Conservation (phyloP, 371 early-diverging fungal genomes). For the Paramicrosporidium saccamoebae region DNA sequence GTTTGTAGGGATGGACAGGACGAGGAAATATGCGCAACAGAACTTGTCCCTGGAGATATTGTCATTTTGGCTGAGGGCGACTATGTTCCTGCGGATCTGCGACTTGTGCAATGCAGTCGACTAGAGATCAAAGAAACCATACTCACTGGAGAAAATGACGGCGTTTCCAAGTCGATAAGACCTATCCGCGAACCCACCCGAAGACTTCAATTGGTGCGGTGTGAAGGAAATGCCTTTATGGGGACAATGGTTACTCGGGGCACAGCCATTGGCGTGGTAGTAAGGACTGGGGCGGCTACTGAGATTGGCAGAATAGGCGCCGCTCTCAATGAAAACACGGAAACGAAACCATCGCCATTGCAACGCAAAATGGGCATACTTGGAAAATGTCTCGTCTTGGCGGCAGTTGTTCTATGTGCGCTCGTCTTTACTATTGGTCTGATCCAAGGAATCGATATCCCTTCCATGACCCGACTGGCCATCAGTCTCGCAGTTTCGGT, state of each 20-base stretch:
- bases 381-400: conserved; percentile 16
- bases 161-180: too few relatives aligned
- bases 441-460: conserved; percentile 14
- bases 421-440: conserved; percentile 48
- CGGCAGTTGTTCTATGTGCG: conserved; percentile 26
- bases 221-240: conserved; percentile 56
- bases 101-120: conserved; percentile 27
- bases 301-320: conserved; percentile 36
- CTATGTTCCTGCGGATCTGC: conserved; percentile 25
- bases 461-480: conserved; percentile 16
- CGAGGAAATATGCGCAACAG: conserved; percentile 10
- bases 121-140: conserved; percentile 34
- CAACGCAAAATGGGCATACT: conserved; percentile 27
- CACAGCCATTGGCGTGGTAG: conserved; percentile 41
- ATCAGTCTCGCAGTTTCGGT: conserved; percentile 35
- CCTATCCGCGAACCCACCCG: conserved; percentile 17
- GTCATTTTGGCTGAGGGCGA: conserved; percentile 27
- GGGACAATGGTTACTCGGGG: conserved; percentile 37
- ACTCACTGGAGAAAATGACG: conserved; percentile 33
- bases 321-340: conserved; percentile 17
- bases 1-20: conserved; percentile 27
- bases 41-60: conserved; percentile 30
- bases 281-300: conserved; percentile 22
- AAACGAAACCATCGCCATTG: conserved; percentile 25
- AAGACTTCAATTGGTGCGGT: conserved; percentile 37